Evolutionary conservation across 371 early-diverging fungal genomes (phyloP), one percentile per base, ranked within the genome.

Genomic region (Apophysomyces variabilis): DNA sequence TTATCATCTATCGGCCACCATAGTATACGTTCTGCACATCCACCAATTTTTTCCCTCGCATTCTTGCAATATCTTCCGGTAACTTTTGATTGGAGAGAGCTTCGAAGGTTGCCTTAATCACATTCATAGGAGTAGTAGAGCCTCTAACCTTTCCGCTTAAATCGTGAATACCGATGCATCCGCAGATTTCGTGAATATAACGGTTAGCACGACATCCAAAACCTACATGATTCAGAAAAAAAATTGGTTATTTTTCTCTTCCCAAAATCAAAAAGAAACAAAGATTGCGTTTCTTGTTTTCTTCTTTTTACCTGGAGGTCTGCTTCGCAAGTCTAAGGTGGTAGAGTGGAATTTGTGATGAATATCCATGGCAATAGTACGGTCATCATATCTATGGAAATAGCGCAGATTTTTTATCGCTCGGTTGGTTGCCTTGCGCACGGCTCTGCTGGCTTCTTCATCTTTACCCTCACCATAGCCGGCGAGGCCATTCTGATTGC

Each of bases 391-490:
- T 38, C 97, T 90, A 37, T 93, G 90, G 76, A 97, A 86, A 66
- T 84, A 83, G 16, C 82, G 81, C 88, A 99, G 84, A 72, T 90
- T 93, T 75, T 94, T 92, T 75, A 93, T 90, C 32, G 99, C 99
- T 16, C 86, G 69, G 67, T 89, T 83, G 57, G 94, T 94, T 0
- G 99, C 98, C 81, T 97, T 96, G 68, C 85, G 82, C 36, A 97
- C 88, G 8, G 99, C 98, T 57, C 86, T 82, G 37, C 85, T 81
- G 4, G 85, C 85, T 66, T 96, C 97, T 35, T 85, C 81, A 50
- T 92, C 93, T 73, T 95, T 92, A 54, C 96, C 99, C 75, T 95
- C 94, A 32, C 97, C 99, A 72, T 90, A 95, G 7, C 99, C 99
- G n/a, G 95, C 97, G 18, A 90, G 79, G 0, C 99, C 99, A 46